A percentile compares a stretch with the other conserved stretches of the same genome.
phyloP scores from a whole-genome alignment of 2,329 filamentous ascomycete species.

The Phaeosphaeriaceae sp. region DNA sequence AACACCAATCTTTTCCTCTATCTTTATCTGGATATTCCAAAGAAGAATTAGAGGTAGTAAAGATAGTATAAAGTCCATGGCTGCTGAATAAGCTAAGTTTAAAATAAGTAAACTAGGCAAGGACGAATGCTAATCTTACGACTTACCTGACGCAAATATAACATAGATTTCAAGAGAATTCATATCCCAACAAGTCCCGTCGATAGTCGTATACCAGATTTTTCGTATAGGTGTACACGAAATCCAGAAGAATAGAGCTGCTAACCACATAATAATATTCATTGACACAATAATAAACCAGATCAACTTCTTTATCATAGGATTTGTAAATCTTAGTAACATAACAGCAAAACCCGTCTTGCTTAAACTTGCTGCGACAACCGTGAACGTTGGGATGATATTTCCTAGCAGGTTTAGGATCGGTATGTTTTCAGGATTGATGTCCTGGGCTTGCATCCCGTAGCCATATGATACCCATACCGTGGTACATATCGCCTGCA shows the following conservation, averaged over 20 bases:
- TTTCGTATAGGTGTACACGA: conserved; percentile 12
- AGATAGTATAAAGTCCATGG: conserved; percentile 17
- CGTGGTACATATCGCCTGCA: too few relatives aligned
- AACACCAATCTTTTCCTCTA: conserved; percentile 17
- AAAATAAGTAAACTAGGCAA: conserved; percentile 2
- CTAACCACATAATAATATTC: conserved; percentile 9
- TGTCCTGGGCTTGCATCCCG: too few relatives aligned
- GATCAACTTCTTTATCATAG: conserved; percentile 9
- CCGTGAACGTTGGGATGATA: too few relatives aligned
- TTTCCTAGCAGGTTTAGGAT: too few relatives aligned
- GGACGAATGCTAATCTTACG: background rate
- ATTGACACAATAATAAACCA: conserved; percentile 13
- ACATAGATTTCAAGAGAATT: conserved; percentile 7
- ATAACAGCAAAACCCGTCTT: conserved; percentile 19
- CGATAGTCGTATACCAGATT: conserved; percentile 10
- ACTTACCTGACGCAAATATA: conserved; percentile 11
- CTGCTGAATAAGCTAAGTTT: conserved; percentile 13
- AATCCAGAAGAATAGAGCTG: conserved; percentile 10
- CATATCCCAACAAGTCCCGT: conserved; percentile 10
- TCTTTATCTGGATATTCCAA: conserved; percentile 15
- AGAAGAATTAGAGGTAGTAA: conserved; percentile 14
- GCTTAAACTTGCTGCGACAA: conserved; percentile 10
- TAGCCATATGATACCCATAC: too few relatives aligned
- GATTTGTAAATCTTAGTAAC: conserved; percentile 13
- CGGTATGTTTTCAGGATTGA: too few relatives aligned